Base-by-base conservation (phyloP, 805 yeast genomes). In the Candida arabinofermentans region DNA sequence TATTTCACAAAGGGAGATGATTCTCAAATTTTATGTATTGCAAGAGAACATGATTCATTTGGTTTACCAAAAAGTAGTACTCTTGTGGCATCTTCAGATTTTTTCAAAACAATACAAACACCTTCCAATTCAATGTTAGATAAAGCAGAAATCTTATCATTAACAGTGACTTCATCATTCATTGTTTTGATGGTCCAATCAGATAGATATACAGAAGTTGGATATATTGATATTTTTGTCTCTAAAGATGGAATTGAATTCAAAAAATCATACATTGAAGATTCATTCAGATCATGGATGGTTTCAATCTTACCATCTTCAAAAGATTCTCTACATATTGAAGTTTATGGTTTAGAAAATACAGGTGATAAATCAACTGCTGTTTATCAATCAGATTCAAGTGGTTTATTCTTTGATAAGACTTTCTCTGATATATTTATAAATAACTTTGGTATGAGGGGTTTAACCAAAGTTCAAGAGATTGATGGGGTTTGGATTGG, bases 401-500 rank as follows among this genome's bases (percentile, higher is more conserved):
- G 75, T 10, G 87, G 89, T 1, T 58, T 75, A 24, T 67, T 64
- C 40, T 81, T 77, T 56, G 66, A 67, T 34, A 59, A 74, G n/a
- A 43, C 58, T 8, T 54, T 77, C 24, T 70, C 69, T 9, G 59
- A 68, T 27, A 65, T 73, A 10, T 55, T 64, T 33, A 67, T 67
- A 18, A 60, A 62, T 31, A 42, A 49, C 12, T 48, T 60, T 17
- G 77, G 75, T 8, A 58, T 67, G 34, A 64, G 71, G 21, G 57
- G 62, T 16, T 57, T 74, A 16, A 67, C 66, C 27, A 72, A 71
- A 46, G 66, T 80, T 16, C 68, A 71, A 44, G 69, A 67, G 16
- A 66, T 79, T 22, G 86, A 81, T 44, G 90, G 89, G 8, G 71
- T 77, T 13, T 74, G 84, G 74, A 53, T 83, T 36, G 72, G 78